Evolutionary conservation across 208 protist genomes (phyloP).

Genomic region (Leishmania major): DNA sequence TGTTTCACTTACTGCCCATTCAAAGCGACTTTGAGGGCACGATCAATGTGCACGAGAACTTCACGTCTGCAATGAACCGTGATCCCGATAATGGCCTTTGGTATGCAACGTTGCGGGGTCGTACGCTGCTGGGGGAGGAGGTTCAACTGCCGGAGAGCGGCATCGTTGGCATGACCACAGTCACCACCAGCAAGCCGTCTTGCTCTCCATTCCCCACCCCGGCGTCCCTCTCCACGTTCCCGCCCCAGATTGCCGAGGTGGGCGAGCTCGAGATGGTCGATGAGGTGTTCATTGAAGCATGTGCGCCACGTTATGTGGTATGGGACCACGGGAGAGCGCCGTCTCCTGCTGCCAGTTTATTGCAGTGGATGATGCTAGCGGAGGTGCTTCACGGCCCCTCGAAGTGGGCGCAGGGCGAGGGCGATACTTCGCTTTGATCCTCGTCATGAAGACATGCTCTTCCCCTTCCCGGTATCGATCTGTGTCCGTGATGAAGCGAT

Average conservation of each 20-base stretch:
- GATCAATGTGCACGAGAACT: constrained; percentile 69
- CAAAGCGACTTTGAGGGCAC: constrained; percentile 69
- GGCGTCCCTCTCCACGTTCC: background rate
- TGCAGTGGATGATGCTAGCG: constrained; percentile 61
- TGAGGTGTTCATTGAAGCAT: constrained; percentile 28
- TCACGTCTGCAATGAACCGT: constrained; percentile 36
- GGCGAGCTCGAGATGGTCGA: constrained; percentile 4
- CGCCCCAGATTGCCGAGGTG: background rate
- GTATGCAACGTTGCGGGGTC: constrained; percentile 38
- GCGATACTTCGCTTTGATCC: background rate
- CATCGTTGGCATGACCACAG: constrained; percentile 24
- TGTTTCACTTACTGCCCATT: constrained; percentile 71
- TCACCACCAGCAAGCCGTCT: background rate
- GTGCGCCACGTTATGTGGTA: constrained; percentile 32
- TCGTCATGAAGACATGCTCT: background rate
- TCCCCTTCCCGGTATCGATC: background rate
- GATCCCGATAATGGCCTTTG: constrained; percentile 5
- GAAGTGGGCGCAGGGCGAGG: background rate
- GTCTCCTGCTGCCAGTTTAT: constrained; percentile 26
- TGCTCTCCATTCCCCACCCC: background rate
- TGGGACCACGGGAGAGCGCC: constrained; percentile 73
- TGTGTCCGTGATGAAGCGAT: background rate
- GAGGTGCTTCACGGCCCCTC: constrained; percentile 36
- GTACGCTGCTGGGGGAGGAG: constrained; percentile 36
- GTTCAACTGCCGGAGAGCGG: constrained; percentile 38